Conservation (phyloP, 2,329 filamentous ascomycete species). For the Aureobasidium zeae region DNA sequence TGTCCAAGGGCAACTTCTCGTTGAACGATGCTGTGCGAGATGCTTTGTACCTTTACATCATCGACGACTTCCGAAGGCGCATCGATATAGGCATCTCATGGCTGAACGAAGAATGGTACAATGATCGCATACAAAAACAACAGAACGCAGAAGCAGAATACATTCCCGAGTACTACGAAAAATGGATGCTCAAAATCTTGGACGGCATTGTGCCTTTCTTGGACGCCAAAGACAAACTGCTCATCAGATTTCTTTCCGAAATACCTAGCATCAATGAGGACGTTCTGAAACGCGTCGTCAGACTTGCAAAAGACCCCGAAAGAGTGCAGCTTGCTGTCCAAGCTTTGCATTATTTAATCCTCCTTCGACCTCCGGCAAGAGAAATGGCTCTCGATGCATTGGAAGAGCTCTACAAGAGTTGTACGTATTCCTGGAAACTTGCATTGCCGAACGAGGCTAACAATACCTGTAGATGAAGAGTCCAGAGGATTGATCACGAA, state of each 20-base stretch:
- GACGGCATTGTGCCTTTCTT: constrained; percentile 85
- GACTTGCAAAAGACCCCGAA: constrained; percentile 54
- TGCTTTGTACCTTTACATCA: constrained; percentile 70
- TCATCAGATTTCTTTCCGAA: constrained; percentile 86
- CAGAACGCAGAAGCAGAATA: constrained; percentile 37
- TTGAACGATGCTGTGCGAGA: constrained; percentile 68
- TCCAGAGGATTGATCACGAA: constrained; percentile 43
- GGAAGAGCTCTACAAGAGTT: constrained; percentile 49
- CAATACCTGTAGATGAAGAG: constrained; percentile 30
- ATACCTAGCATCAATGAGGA: constrained; percentile 67
- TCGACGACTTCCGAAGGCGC: constrained; percentile 83
- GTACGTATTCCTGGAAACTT: constrained; percentile 28
- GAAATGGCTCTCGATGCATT: constrained; percentile 49
- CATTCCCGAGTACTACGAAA: constrained; percentile 56
- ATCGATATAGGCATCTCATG: constrained; percentile 87
- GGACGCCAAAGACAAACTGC: constrained; percentile 69
- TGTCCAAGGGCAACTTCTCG: constrained; percentile 31
- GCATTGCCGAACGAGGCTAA: background rate
- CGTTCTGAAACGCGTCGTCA: constrained; percentile 63
- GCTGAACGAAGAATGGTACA: constrained; percentile 98
- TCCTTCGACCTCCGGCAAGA: constrained; percentile 51
- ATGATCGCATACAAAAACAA: constrained; percentile 56
- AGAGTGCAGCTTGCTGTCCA: constrained; percentile 50
- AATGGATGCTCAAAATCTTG: constrained; percentile 70
- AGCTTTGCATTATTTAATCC: constrained; percentile 49